Conservation (phyloP, 2,329 filamentous ascomycete species). For the Dryadomyces quercus-mongolicae region DNA sequence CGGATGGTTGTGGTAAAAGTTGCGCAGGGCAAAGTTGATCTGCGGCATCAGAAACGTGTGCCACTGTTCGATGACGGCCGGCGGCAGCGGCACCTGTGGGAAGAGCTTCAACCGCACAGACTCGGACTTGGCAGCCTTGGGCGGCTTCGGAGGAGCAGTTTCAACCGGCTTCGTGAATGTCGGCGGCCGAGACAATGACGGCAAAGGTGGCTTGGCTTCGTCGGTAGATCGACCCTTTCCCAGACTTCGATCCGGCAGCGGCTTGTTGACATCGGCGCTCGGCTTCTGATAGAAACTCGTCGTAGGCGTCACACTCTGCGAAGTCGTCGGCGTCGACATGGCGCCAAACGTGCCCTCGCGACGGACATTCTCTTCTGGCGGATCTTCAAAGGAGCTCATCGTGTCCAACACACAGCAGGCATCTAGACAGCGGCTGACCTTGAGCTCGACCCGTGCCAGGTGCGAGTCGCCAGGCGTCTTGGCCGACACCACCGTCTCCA, state of each 20-base stretch:
- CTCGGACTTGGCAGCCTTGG: conserved; percentile 5
- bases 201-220: neutral
- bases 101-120: conserved; percentile 43
- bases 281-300: neutral
- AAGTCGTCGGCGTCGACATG: conserved; percentile 8
- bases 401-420: conserved; percentile 51
- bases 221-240: neutral
- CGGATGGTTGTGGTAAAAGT: conserved; percentile 59
- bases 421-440: conserved; percentile 45
- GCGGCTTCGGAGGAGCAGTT: neutral
- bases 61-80: conserved; percentile 58
- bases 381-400: conserved; percentile 42
- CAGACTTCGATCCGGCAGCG: neutral
- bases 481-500: conserved; percentile 45
- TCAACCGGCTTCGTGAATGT: neutral
- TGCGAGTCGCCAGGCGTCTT: conserved; percentile 35
- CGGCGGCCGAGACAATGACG: neutral
- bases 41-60: conserved; percentile 59
- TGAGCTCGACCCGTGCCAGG: conserved; percentile 39
- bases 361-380: neutral
- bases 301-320: neutral
- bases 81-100: conserved; percentile 44
- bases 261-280: neutral
- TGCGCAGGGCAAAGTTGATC: conserved; percentile 57
- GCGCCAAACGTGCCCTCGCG: conserved; percentile 15